Base-by-base conservation (phyloP, 2,329 filamentous ascomycete species). In the Aureobasidium subglaciale region DNA sequence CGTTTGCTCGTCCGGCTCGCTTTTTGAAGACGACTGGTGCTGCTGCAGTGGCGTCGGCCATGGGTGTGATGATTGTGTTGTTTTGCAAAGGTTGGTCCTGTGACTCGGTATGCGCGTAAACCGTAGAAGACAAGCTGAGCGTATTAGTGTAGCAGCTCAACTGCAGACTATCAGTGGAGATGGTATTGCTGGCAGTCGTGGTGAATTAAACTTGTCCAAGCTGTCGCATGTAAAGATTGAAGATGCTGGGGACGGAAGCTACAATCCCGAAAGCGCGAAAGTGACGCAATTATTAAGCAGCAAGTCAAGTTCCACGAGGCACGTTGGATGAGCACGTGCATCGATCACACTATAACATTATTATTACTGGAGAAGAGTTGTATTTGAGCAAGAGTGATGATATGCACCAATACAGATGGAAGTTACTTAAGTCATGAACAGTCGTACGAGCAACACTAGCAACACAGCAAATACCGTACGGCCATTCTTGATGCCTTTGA, bases 11-110 rank as follows among this genome's bases (percentile, higher is more conserved):
- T 68, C 90, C 95, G 65, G 81, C 80, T 68, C 91, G 83, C 71
- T 93, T 95, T 71, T 95, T 96, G 80, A 96, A 96, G 50, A 88
- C 71, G 13, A 86, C 80, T 3, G 64, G 62, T 5, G 61, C 63
- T 1, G 50, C 4, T 18, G 29, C 7, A 4, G 50, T 43, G 37
- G 50, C 50, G 60, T 70, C 67, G 48, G 68, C 62, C 66, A 68
- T 68, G 57, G n/a, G n/a, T 62, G 54, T n/a, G 27, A 16, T 7
- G 38, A 22, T 43, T 16, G 10, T 20, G 20, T 13, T 42, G 40
- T 42, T 9, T 11, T 9, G 11, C 27, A n/a, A 2, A 16, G 40
- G 8, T 43, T 22, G 7, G 8, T 16, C 22, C 16, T 27, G n/a
- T n/a, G n/a, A n/a, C n/a, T n/a, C n/a, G n/a, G n/a, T n/a, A n/a